phyloP scores from a whole-genome alignment of 2,329 filamentous ascomycete species.

The Neopestalotiopsis rosae region DNA sequence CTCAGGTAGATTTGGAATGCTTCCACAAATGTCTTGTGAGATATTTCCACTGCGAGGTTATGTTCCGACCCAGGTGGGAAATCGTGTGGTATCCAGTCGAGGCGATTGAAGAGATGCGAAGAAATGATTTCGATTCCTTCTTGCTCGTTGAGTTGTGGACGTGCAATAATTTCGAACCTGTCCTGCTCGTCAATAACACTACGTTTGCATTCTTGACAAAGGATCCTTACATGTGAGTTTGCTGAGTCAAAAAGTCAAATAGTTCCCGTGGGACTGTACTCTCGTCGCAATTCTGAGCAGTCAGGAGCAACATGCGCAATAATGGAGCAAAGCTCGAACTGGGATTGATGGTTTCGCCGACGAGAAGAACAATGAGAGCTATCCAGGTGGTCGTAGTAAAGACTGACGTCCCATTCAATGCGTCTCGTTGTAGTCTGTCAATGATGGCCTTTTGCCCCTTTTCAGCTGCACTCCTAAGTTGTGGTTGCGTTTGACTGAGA shows the following conservation, averaged over 20 bases:
- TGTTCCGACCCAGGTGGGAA: not conserved
- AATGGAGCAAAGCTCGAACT: constrained; percentile 43
- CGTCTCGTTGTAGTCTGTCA: constrained; percentile 38
- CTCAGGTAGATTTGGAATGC: constrained; percentile 6
- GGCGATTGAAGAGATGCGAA: not conserved
- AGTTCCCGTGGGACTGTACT: constrained; percentile 28
- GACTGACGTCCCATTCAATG: constrained; percentile 32
- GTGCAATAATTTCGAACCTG: constrained; percentile 13
- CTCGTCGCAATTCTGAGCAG: constrained; percentile 24
- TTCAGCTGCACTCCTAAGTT: constrained; percentile 38
- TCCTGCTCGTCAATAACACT: not conserved
- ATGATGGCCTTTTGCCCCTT: constrained; percentile 41
- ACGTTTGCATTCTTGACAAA: not conserved
- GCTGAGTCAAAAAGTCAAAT: constrained; percentile 35
- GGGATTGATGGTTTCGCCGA: constrained; percentile 47
- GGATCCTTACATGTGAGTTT: constrained; percentile 22
- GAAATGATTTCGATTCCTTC: constrained; percentile 14
- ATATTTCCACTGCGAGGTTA: not conserved
- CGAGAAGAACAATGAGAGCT: constrained; percentile 43
- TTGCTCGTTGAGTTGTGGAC: constrained; percentile 7
- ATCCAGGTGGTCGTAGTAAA: constrained; percentile 43
- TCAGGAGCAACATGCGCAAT: constrained; percentile 37
- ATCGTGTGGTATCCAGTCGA: constrained; percentile 13
- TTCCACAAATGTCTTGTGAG: constrained; percentile 12
- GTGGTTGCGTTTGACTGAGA: constrained; percentile 37